Evolutionary conservation across 345 rosid species (phyloP).

Genomic region (Populus simonii): DNA sequence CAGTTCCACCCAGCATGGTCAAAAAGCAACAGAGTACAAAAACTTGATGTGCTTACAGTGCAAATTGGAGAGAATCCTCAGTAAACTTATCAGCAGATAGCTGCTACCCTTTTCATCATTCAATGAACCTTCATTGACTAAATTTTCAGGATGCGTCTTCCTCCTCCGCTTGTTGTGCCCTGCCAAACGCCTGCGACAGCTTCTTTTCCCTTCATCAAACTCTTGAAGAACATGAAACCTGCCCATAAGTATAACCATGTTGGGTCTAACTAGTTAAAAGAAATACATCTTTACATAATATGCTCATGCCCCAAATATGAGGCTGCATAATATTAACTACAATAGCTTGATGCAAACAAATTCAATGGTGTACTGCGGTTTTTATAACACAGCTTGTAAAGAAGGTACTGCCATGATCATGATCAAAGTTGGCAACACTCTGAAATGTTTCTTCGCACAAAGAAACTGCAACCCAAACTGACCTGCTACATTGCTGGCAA

Average conservation of each 20-base stretch:
- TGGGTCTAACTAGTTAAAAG: conserved; percentile 21
- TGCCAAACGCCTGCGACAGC: conserved; percentile 97
- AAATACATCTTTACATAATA: not conserved
- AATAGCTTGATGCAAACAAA: not conserved
- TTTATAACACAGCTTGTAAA: not conserved
- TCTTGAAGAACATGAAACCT: conserved; percentile 97
- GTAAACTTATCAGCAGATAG: conserved; percentile 69
- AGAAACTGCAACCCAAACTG: not conserved
- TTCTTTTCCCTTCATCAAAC: conserved; percentile 98
- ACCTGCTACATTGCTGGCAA: conserved; percentile 40
- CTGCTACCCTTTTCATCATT: conserved; percentile 74
- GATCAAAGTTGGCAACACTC: not conserved
- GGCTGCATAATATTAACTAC: not conserved
- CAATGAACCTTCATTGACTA: conserved; percentile 46
- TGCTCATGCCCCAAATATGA: not conserved
- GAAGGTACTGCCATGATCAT: not conserved
- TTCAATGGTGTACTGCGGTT: not conserved
- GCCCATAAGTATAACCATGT: conserved; percentile 31
- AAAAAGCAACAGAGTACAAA: not conserved
- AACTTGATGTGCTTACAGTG: conserved; percentile 51
- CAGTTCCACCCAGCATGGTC: not conserved
- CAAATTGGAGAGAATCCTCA: conserved; percentile 85
- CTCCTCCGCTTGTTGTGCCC: conserved; percentile 97
- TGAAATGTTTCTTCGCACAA: not conserved
- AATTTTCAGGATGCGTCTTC: conserved; percentile 83